Evolutionary conservation across 768 basidiomycete genomes (phyloP).

Genomic region (Pisolithus sp.): DNA sequence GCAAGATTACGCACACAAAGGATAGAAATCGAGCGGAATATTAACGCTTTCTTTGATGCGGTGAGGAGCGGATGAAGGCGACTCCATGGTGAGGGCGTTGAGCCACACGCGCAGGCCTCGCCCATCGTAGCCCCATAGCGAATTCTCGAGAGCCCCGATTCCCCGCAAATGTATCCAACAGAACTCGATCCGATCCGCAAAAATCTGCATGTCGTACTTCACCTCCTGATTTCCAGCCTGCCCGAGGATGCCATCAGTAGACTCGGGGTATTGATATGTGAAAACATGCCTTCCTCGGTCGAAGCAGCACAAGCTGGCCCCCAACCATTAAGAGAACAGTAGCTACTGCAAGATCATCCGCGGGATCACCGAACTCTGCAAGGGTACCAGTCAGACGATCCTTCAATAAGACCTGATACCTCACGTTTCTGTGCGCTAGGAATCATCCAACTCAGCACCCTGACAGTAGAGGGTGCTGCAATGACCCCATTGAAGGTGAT

Average conservation of each 20-base stretch:
- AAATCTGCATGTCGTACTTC: conserved; percentile 94
- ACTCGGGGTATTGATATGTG: not conserved
- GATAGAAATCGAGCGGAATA: conserved; percentile 91
- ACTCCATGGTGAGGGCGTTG: conserved; percentile 88
- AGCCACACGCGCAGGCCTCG: conserved; percentile 88
- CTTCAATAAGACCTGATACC: conserved; percentile 20
- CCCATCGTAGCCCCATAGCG: conserved; percentile 96
- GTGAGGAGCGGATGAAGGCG: conserved; percentile 33
- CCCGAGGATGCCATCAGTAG: not conserved
- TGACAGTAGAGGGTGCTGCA: conserved; percentile 71
- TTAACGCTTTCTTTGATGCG: conserved; percentile 90
- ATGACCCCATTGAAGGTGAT: conserved; percentile 93
- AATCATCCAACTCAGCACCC: conserved; percentile 96
- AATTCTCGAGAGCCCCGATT: conserved; percentile 91
- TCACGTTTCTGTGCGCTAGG: conserved; percentile 87
- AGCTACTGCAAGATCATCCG: conserved; percentile 86
- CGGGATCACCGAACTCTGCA: conserved; percentile 88
- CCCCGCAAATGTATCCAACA: conserved; percentile 98
- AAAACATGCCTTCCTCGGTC: conserved; percentile 70
- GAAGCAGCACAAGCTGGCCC: conserved; percentile 81
- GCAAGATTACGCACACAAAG: conserved; percentile 60
- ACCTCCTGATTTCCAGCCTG: conserved; percentile 84
- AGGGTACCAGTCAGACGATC: conserved; percentile 8
- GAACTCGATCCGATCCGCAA: conserved; percentile 95
- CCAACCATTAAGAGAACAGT: conserved; percentile 96